Evolutionary conservation across 2,329 filamentous ascomycete genomes (phyloP).

Genomic region (Diaporthe velutina): DNA sequence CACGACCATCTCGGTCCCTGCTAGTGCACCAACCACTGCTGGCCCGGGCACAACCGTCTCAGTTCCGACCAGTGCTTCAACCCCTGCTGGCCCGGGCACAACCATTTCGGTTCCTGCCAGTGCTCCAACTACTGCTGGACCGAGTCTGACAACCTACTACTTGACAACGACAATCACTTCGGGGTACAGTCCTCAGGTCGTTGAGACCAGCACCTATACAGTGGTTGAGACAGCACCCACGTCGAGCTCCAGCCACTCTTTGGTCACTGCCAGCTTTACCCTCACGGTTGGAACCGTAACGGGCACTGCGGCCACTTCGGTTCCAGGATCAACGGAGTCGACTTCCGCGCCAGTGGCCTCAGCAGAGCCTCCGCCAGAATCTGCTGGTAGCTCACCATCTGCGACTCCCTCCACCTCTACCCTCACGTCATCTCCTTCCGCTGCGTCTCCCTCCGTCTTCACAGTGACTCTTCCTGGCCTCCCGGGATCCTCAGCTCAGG

Average conservation of each 20-base stretch:
- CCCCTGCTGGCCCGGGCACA: constrained; percentile 18
- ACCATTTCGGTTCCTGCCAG: constrained; percentile 22
- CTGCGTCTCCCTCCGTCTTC: constrained; percentile 25
- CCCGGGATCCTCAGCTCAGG: constrained; percentile 25
- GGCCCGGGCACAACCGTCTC: constrained; percentile 25
- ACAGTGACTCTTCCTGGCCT: constrained; percentile 36
- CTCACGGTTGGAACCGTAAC: constrained; percentile 36
- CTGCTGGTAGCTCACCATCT: background rate
- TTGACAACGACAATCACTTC: constrained; percentile 40
- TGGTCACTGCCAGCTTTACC: constrained; percentile 43
- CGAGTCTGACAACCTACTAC: constrained; percentile 35
- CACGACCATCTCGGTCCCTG: constrained; percentile 22
- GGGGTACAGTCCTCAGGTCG: constrained; percentile 38
- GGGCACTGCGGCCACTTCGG: background rate
- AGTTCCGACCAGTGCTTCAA: constrained; percentile 26
- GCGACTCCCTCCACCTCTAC: background rate
- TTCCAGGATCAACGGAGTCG: background rate
- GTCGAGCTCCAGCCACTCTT: constrained; percentile 15
- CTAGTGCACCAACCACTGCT: constrained; percentile 25
- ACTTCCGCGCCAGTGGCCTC: background rate
- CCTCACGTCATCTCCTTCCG: background rate
- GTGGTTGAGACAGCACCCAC: constrained; percentile 35
- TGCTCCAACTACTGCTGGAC: constrained; percentile 23
- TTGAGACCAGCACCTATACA: constrained; percentile 39
- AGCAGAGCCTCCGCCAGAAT: constrained; percentile 18